Conservation (phyloP, 352 stramenopile species). For the Pythium utonaiense region DNA sequence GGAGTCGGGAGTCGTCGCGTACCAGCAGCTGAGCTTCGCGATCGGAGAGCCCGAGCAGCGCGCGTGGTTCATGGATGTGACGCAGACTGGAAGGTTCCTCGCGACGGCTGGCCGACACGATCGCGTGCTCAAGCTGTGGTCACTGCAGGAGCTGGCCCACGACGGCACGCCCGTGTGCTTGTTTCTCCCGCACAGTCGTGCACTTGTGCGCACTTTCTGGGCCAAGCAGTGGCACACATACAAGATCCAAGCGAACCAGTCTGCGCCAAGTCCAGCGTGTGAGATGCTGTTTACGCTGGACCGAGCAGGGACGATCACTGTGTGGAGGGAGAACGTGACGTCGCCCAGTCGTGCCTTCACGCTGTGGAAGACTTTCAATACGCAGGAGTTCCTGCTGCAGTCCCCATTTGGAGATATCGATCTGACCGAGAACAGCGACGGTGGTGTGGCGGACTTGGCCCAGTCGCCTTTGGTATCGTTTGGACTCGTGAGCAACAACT, state of each 20-base stretch:
- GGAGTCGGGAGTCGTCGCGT: conserved; percentile 66
- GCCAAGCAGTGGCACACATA: conserved; percentile 54
- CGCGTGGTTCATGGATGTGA: conserved; percentile 62
- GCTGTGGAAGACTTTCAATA: conserved; percentile 60
- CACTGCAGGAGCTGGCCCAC: conserved; percentile 42
- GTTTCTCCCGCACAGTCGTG: conserved; percentile 60
- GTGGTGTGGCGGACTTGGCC: background rate
- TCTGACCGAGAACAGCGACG: background rate
- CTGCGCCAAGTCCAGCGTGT: conserved; percentile 10
- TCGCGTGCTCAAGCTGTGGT: conserved; percentile 74
- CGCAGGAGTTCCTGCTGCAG: conserved; percentile 32
- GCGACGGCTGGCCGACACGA: conserved; percentile 57
- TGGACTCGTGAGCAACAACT: conserved; percentile 31
- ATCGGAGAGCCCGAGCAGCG: conserved; percentile 27
- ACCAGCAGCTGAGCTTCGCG: conserved; percentile 67
- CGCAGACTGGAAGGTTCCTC: conserved; percentile 50
- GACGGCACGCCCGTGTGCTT: conserved; percentile 52
- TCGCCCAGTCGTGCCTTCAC: conserved; percentile 48
- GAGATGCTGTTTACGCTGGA: conserved; percentile 84
- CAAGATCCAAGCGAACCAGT: conserved; percentile 29
- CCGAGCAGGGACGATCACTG: conserved; percentile 51
- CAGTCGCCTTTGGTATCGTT: conserved; percentile 18
- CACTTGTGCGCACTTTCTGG: conserved; percentile 52
- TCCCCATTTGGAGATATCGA: conserved; percentile 1
- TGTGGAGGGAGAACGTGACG: conserved; percentile 68